These are phyloP conservation scores for Podila epicladia DNA, from an alignment of 192 early-diverging fungal species.

Conservation along the genomic window DNA sequence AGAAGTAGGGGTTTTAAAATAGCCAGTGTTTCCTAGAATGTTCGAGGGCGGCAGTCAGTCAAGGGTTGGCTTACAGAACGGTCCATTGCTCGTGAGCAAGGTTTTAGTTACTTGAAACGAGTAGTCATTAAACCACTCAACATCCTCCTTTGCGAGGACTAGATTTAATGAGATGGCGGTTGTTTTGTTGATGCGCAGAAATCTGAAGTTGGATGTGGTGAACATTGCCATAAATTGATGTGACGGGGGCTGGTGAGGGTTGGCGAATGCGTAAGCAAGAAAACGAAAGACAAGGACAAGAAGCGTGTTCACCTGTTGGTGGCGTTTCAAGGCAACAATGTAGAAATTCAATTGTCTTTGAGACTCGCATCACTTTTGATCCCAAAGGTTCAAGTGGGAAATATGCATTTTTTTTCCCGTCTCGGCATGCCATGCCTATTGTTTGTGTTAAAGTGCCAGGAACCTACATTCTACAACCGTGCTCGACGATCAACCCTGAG, in stretches of 20 bases:
- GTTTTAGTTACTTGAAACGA: conserved; percentile 25
- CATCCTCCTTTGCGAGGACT: conserved; percentile 36
- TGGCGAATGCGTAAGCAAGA: background rate
- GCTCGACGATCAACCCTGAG: too few species aligned
- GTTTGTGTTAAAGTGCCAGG: too few species aligned
- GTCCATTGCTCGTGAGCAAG: background rate
- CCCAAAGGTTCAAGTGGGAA: too few species aligned
- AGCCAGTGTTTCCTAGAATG: conserved; percentile 28
- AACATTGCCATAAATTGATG: conserved; percentile 16
- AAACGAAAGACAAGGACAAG: background rate
- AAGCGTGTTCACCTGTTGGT: background rate
- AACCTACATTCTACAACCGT: too few species aligned
- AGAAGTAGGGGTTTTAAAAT: conserved; percentile 31
- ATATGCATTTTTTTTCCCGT: too few species aligned
- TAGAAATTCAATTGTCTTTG: too few species aligned
- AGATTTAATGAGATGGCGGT: conserved; percentile 36
- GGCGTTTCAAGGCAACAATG: background rate
- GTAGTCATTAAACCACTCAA: conserved; percentile 45
- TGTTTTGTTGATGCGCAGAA: conserved; percentile 34
- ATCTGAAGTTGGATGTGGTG: conserved; percentile 36
- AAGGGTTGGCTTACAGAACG: background rate
- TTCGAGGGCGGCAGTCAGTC: background rate
- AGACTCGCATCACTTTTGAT: too few species aligned
- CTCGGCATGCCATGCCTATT: too few species aligned
- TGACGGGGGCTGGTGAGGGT: background rate